A percentile compares a stretch with the other conserved stretches of the same genome.
Conservation (phyloP, 2,329 filamentous ascomycete species). For the Penicillium sp. region DNA sequence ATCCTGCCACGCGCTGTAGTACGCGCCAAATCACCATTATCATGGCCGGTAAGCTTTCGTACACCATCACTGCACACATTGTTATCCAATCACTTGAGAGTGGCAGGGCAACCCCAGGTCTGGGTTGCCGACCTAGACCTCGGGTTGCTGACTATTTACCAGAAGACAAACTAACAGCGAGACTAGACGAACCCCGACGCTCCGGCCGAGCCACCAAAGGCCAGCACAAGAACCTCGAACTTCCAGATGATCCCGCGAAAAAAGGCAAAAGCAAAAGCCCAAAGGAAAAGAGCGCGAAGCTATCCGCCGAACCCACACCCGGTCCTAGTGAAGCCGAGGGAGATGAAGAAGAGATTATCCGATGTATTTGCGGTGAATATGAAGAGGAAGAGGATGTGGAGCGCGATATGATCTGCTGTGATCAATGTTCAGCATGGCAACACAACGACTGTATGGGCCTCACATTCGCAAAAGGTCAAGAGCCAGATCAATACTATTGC, state of each 20-base stretch:
- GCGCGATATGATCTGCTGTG: slow-evolving; percentile 93
- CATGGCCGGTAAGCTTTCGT: slow-evolving; percentile 62
- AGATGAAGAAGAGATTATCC: slow-evolving; percentile 74
- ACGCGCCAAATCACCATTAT: slow-evolving; percentile 33
- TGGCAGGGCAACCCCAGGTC: slow-evolving; percentile 2
- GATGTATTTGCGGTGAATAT: slow-evolving; percentile 87
- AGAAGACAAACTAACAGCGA: slow-evolving; percentile 29
- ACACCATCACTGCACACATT: slow-evolving; percentile 22
- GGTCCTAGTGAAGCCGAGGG: slow-evolving; percentile 55
- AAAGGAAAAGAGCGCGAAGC: slow-evolving; percentile 47
- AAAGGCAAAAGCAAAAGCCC: slow-evolving; percentile 48
- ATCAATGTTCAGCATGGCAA: slow-evolving; percentile 90
- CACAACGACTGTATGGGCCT: slow-evolving; percentile 95
- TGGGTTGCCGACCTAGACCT: not conserved
- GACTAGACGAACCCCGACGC: slow-evolving; percentile 78
- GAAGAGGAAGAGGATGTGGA: slow-evolving; percentile 81
- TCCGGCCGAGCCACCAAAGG: slow-evolving; percentile 96
- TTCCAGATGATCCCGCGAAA: slow-evolving; percentile 56
- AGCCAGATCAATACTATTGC: slow-evolving; percentile 85
- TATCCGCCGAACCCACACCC: slow-evolving; percentile 47
- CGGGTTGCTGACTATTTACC: not conserved
- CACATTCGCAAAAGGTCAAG: slow-evolving; percentile 69
- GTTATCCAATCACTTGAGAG: not conserved
- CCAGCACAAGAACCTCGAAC: slow-evolving; percentile 86
- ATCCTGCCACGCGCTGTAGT: slow-evolving; percentile 36